phyloP scores from a whole-genome alignment of 345 rosid genomes.

The Arabidopsis suecica region DNA sequence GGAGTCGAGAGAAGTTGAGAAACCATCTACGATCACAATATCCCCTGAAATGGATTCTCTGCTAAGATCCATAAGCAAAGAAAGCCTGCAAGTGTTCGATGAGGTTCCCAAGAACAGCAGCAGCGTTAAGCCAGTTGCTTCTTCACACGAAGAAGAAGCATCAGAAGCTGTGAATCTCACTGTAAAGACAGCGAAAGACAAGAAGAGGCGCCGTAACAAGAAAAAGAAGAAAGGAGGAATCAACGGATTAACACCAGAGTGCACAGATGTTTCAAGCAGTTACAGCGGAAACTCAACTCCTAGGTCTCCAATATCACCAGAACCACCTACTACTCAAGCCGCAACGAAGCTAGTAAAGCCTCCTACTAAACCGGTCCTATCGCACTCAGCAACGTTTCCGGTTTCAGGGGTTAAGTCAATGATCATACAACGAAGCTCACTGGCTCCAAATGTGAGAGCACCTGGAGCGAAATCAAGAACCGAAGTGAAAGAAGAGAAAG shows the following conservation, averaged over 20 bases:
- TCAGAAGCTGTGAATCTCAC: slow-evolving; percentile 60
- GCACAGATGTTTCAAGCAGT: slow-evolving; percentile 78
- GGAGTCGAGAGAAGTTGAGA: slow-evolving; percentile 46
- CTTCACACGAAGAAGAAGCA: slow-evolving; percentile 41
- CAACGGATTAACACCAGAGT: slow-evolving; percentile 37
- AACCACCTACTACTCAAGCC: slow-evolving; percentile 48
- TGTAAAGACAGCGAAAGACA: slow-evolving; percentile 65
- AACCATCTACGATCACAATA: slow-evolving; percentile 51
- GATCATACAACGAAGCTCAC: slow-evolving; percentile 43
- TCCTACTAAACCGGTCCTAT: slow-evolving; percentile 45
- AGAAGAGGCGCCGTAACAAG: slow-evolving; percentile 75
- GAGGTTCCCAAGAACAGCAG: slow-evolving; percentile 37
- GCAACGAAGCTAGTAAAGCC: slow-evolving; percentile 16
- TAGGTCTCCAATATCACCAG: slow-evolving; percentile 75
- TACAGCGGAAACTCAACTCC: slow-evolving; percentile 95
- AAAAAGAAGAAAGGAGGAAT: slow-evolving; percentile 57
- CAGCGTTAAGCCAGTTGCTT: slow-evolving; percentile 4
- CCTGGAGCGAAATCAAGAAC: slow-evolving; percentile 57
- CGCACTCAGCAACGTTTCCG: slow-evolving; percentile 61
- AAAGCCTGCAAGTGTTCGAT: slow-evolving; percentile 30
- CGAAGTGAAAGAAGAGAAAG: slow-evolving; percentile 47
- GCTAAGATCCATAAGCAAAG: slow-evolving; percentile 52
- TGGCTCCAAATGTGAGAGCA: slow-evolving; percentile 76
- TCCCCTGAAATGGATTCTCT: slow-evolving; percentile 55
- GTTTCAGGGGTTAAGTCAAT: slow-evolving; percentile 41